Conservation (phyloP, 371 early-diverging fungal genomes). For the Mortierella sp. region DNA sequence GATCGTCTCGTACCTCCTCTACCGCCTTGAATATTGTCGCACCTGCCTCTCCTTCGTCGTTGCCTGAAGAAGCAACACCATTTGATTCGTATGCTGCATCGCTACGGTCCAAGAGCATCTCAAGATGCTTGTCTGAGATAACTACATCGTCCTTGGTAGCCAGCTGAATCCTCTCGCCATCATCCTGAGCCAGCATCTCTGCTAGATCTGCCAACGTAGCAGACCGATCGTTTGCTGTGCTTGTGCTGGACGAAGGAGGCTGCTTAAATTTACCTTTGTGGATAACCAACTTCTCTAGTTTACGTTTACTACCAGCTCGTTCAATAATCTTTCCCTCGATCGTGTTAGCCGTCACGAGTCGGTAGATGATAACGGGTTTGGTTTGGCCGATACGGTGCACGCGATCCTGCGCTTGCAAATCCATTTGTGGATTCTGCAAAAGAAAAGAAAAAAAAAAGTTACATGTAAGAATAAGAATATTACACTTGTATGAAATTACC, state of each 20-base stretch:
- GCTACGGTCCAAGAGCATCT: conserved; percentile 76
- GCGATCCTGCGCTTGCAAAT: conserved; percentile 97
- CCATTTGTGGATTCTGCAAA: conserved; percentile 94
- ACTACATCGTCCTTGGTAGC: conserved; percentile 74
- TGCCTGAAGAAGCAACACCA: conserved; percentile 14
- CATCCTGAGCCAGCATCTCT: conserved; percentile 78
- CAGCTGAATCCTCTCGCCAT: conserved; percentile 74
- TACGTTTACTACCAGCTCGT: conserved; percentile 85
- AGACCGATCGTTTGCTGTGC: conserved; percentile 32
- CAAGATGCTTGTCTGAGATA: conserved; percentile 78
- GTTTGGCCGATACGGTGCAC: conserved; percentile 98
- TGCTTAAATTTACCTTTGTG: conserved; percentile 82
- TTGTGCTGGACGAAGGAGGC: conserved; percentile 41
- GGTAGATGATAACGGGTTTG: conserved; percentile 90
- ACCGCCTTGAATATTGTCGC: conserved; percentile 55
- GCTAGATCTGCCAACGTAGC: conserved; percentile 73
- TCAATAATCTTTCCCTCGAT: conserved; percentile 88
- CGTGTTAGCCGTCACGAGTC: conserved; percentile 88
- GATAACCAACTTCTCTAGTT: conserved; percentile 91
- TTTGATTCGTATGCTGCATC: conserved; percentile 64
- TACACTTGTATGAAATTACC: background rate
- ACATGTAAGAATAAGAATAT: background rate
- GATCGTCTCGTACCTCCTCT: conserved; percentile 58
- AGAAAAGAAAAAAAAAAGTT: background rate
- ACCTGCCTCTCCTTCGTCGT: conserved; percentile 34